phyloP scores from a whole-genome alignment of 2,329 filamentous ascomycete species.

The Aspergillus costaricaensis region DNA sequence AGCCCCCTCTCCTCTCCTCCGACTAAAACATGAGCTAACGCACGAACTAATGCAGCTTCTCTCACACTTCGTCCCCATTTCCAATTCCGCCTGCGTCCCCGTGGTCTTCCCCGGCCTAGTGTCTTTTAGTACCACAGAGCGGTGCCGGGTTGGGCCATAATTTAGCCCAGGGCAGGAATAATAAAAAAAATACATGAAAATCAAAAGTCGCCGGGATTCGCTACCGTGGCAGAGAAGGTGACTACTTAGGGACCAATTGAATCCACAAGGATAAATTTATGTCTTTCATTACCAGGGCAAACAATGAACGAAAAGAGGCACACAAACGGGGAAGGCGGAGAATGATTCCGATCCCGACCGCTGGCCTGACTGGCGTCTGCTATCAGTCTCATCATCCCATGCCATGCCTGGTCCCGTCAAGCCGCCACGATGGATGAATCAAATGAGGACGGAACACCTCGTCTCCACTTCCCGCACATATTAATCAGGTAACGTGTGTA shows the following conservation, averaged over 20 bases:
- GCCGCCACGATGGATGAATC: constrained; percentile 7
- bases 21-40: background rate
- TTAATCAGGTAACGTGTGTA: constrained; percentile 4
- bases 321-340: constrained; percentile 5
- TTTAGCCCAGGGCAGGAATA: too few species aligned
- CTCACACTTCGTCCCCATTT: constrained; percentile 2
- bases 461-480: constrained; percentile 15
- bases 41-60: background rate
- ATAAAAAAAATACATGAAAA: too few species aligned
- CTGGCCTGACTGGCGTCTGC: background rate
- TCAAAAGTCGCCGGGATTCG: background rate
- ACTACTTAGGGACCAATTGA: background rate
- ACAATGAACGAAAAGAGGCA: background rate
- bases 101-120: background rate
- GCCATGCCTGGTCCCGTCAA: background rate
- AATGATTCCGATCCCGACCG: constrained; percentile 9
- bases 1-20: constrained; percentile 3
- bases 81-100: background rate
- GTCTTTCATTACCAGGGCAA: background rate
- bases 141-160: background rate
- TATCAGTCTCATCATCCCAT: background rate
- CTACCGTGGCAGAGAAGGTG: background rate
- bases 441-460: constrained; percentile 3
- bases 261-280: background rate
- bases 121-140: background rate